A percentile compares a stretch with the other conserved stretches of the same genome.
Evolutionary conservation across 75 land plant species (phyloP).

Genomic region (Selaginella moellendorffii): DNA sequence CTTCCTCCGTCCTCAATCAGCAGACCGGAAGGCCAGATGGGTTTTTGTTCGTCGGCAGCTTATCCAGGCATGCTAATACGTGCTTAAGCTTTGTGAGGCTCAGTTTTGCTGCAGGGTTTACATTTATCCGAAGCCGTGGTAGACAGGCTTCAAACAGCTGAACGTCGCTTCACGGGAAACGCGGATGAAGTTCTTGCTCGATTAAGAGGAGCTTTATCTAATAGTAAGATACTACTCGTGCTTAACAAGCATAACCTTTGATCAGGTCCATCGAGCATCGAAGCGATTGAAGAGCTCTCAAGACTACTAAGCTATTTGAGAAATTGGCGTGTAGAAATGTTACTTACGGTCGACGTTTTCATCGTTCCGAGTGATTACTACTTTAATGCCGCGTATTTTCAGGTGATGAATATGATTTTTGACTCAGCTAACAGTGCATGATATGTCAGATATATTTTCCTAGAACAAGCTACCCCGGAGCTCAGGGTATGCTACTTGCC

Average conservation of each 20-base stretch:
- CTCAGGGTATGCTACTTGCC: slow-evolving; percentile 49
- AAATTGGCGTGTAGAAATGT: slow-evolving; percentile 51
- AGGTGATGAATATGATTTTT: slow-evolving; percentile 21
- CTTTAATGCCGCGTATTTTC: slow-evolving; percentile 54
- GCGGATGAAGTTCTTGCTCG: slow-evolving; percentile 73
- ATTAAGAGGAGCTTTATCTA: slow-evolving; percentile 65
- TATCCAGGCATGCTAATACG: slow-evolving; percentile 36
- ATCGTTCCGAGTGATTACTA: slow-evolving; percentile 67
- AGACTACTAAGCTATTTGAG: slow-evolving; percentile 53
- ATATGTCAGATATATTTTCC: slow-evolving; percentile 38
- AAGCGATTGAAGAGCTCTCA: slow-evolving; percentile 73
- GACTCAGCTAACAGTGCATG: too few relatives aligned
- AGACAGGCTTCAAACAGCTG: slow-evolving; percentile 71
- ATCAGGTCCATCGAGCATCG: slow-evolving; percentile 43
- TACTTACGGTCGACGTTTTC: slow-evolving; percentile 56
- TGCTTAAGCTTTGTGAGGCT: neutral
- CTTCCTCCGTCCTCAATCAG: slow-evolving; percentile 55
- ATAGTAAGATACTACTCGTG: slow-evolving; percentile 25
- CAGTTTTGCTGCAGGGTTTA: slow-evolving; percentile 39
- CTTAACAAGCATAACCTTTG: neutral
- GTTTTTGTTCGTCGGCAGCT: slow-evolving; percentile 74
- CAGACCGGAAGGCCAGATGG: slow-evolving; percentile 67
- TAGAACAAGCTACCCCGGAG: slow-evolving; percentile 31
- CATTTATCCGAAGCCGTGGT: slow-evolving; percentile 49
- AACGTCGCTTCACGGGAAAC: slow-evolving; percentile 65